Evolutionary conservation across 2,329 filamentous ascomycete species (phyloP).

Genomic region (Neopestalotiopsis rosae): DNA sequence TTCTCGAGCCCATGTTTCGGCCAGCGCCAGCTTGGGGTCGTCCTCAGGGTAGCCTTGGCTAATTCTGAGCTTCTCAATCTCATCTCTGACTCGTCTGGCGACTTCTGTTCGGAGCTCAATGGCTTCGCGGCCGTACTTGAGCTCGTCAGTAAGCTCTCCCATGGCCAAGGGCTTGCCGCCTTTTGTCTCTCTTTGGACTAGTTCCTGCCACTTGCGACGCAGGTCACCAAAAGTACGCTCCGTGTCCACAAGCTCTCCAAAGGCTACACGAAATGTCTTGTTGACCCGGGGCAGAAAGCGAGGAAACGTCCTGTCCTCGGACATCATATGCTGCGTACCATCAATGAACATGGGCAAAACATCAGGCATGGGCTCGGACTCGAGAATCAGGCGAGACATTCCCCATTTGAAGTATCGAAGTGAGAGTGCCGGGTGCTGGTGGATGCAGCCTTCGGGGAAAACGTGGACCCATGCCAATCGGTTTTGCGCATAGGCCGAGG

Average conservation of each 20-base stretch:
- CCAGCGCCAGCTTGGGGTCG: slow-evolving; percentile 76
- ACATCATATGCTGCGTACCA: slow-evolving; percentile 87
- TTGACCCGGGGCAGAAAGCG: slow-evolving; percentile 79
- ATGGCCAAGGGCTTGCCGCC: slow-evolving; percentile 39
- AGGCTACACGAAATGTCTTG: slow-evolving; percentile 73
- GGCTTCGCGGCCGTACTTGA: slow-evolving; percentile 77
- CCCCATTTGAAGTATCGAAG: slow-evolving; percentile 99
- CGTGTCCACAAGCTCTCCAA: slow-evolving; percentile 78
- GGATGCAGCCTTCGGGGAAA: slow-evolving; percentile 93
- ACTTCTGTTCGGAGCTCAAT: slow-evolving; percentile 79
- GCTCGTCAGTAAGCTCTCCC: slow-evolving; percentile 70
- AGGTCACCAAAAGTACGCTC: slow-evolving; percentile 80
- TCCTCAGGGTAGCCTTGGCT: slow-evolving; percentile 78
- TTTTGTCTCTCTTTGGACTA: slow-evolving; percentile 53
- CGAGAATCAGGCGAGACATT: slow-evolving; percentile 86
- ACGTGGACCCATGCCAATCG: slow-evolving; percentile 89
- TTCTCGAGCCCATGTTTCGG: slow-evolving; percentile 77
- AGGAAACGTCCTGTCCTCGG: slow-evolving; percentile 79
- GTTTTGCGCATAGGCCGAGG: slow-evolving; percentile 72
- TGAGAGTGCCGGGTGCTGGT: slow-evolving; percentile 78
- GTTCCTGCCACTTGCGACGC: slow-evolving; percentile 72
- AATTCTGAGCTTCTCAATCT: slow-evolving; percentile 79
- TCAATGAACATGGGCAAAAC: slow-evolving; percentile 95
- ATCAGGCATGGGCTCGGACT: slow-evolving; percentile 85
- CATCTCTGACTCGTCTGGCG: slow-evolving; percentile 75